These are phyloP conservation scores for Somion occarium DNA, from an alignment of 1,284 basidiomycete genomes.

Conservation along the genomic window DNA sequence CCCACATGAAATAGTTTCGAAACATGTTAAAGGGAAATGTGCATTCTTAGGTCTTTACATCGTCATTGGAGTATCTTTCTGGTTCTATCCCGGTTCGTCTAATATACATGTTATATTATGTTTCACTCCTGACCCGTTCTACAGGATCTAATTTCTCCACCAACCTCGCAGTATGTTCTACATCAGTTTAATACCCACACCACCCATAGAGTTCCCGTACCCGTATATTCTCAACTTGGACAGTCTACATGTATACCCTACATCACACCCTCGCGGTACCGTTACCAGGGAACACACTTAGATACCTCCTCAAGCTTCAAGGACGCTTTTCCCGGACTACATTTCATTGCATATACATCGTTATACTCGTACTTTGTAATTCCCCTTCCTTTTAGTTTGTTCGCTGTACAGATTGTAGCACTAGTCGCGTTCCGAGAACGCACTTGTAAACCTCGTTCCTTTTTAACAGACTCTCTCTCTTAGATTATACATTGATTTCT, in stretches of 20 bases:
- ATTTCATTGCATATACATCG: too few species aligned
- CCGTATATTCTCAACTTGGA: too few species aligned
- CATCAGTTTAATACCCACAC: constrained; percentile 5
- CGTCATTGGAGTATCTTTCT: constrained; percentile 59
- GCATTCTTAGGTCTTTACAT: constrained; percentile 30
- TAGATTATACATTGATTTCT: background rate
- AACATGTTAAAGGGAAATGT: too few species aligned
- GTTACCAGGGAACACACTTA: background rate
- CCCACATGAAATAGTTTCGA: too few species aligned
- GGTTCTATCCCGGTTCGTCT: constrained; percentile 53
- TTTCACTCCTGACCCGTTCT: background rate
- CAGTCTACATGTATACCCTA: background rate
- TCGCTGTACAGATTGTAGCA: background rate
- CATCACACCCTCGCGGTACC: background rate
- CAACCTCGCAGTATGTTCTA: constrained; percentile 30
- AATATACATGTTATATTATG: background rate
- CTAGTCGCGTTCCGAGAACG: background rate
- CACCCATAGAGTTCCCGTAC: background rate
- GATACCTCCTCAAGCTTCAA: background rate
- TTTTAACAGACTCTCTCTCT: background rate
- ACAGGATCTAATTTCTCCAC: constrained; percentile 33
- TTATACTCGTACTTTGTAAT: background rate
- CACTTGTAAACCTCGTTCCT: background rate
- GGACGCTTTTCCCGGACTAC: background rate
- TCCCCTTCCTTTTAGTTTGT: background rate